Percentiles rank a stretch among this genome's conserved stretches.
phyloP scores from a whole-genome alignment of 805 yeast species.

The Kodamaea kakaduensis region DNA sequence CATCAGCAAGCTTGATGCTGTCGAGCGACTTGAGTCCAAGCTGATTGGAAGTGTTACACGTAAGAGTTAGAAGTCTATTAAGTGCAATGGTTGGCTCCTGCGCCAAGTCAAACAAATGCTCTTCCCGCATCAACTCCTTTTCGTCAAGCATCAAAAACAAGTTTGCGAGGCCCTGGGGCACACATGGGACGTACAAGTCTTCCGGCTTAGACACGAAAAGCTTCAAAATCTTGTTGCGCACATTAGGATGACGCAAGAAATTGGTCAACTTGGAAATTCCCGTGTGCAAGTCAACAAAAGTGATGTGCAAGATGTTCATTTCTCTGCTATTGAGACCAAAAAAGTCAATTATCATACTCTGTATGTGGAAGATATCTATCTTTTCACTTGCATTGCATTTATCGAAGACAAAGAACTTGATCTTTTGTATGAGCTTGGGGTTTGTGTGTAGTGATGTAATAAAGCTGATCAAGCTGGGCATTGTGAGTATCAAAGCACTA shows the following conservation, averaged over 20 bases:
- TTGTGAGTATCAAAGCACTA: slow-evolving; percentile 22
- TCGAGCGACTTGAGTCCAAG: slow-evolving; percentile 27
- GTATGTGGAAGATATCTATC: slow-evolving; percentile 16
- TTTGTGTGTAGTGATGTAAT: slow-evolving; percentile 17
- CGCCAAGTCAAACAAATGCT: slow-evolving; percentile 18
- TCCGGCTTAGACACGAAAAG: slow-evolving; percentile 23
- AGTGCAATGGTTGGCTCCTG: slow-evolving; percentile 18
- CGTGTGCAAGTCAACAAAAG: slow-evolving; percentile 24
- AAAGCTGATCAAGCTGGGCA: slow-evolving; percentile 17
- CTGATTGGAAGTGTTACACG: slow-evolving; percentile 31
- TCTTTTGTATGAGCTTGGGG: slow-evolving; percentile 17
- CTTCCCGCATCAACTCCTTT: slow-evolving; percentile 19
- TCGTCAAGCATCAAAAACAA: slow-evolving; percentile 32
- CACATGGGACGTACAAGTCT: slow-evolving; percentile 23
- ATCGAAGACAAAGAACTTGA: slow-evolving; percentile 32
- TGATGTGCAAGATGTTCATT: slow-evolving; percentile 29
- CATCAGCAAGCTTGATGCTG: slow-evolving; percentile 18
- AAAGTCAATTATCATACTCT: slow-evolving; percentile 22
- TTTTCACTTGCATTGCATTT: slow-evolving; percentile 21
- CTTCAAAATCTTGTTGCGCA: slow-evolving; percentile 27
- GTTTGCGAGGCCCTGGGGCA: slow-evolving; percentile 28
- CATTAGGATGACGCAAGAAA: slow-evolving; percentile 20
- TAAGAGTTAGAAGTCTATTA: slow-evolving; percentile 24
- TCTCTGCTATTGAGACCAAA: slow-evolving; percentile 23
- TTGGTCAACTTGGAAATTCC: slow-evolving; percentile 24